Conservation (phyloP, 2,329 filamentous ascomycete genomes). For the Diaporthe longicolla region DNA sequence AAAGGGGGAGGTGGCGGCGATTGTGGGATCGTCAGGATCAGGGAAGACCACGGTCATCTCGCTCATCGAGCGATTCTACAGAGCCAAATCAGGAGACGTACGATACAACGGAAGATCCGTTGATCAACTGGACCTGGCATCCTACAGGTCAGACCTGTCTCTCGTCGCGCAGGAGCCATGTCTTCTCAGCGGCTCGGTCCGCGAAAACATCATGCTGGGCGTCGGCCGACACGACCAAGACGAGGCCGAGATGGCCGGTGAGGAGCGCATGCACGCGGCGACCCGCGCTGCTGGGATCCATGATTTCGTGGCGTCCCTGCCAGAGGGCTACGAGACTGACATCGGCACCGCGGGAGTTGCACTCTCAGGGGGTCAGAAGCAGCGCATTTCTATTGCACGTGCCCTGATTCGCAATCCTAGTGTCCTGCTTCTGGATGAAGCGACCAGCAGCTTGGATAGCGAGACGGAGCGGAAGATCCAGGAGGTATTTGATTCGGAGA, state of each 20-base stretch:
- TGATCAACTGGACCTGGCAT: slow-evolving; percentile 54
- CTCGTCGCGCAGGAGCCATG: slow-evolving; percentile 13
- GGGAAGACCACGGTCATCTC: slow-evolving; percentile 24
- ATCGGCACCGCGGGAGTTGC: slow-evolving; percentile 39
- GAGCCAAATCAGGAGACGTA: slow-evolving; percentile 64
- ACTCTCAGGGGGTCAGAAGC: slow-evolving; percentile 40
- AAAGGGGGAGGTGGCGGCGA: not conserved
- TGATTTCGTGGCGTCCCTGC: slow-evolving; percentile 40
- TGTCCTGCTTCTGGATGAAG: slow-evolving; percentile 36
- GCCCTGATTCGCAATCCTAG: slow-evolving; percentile 36
- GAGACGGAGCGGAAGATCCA: slow-evolving; percentile 17
- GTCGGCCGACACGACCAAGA: not conserved
- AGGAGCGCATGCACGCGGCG: not conserved
- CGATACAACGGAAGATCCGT: slow-evolving; percentile 70
- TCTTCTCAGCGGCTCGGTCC: slow-evolving; percentile 4
- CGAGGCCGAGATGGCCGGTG: not conserved
- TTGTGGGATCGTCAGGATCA: slow-evolving; percentile 7
- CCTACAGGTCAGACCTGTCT: not conserved
- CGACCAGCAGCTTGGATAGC: slow-evolving; percentile 24
- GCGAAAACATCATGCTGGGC: slow-evolving; percentile 11
- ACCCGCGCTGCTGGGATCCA: slow-evolving; percentile 21
- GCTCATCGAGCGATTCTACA: slow-evolving; percentile 32
- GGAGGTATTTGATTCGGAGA: slow-evolving; percentile 14
- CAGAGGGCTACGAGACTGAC: slow-evolving; percentile 39
- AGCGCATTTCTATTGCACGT: slow-evolving; percentile 42